phyloP scores from a whole-genome alignment of 2,329 filamentous ascomycete species.

The Malbranchea cinnamomea region DNA sequence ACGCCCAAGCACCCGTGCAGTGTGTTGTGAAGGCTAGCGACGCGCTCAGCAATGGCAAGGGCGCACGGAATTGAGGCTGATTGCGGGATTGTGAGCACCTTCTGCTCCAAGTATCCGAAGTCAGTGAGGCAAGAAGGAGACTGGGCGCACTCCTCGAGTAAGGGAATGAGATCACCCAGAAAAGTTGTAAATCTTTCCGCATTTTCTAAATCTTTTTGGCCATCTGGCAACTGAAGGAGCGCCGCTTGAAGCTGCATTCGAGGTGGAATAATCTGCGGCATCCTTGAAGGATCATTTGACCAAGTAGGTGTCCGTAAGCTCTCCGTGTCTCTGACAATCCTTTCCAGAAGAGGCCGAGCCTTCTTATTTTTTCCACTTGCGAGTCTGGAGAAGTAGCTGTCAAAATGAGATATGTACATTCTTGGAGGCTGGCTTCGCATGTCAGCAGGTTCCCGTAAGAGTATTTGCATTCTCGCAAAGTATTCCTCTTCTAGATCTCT shows the following conservation, averaged over 20 bases:
- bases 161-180: background rate
- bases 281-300: background rate
- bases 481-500: slow-evolving; percentile 1
- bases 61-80: slow-evolving; percentile 1
- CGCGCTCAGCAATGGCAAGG: background rate
- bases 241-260: background rate
- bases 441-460: slow-evolving; percentile 1
- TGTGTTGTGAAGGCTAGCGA: background rate
- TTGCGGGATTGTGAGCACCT: background rate
- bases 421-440: background rate
- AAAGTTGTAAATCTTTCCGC: slow-evolving; percentile 1
- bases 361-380: background rate
- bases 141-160: background rate
- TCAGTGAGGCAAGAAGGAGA: slow-evolving; percentile 2
- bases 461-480: slow-evolving; percentile 1
- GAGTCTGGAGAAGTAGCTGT: background rate
- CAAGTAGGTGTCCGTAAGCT: slow-evolving; percentile 3
- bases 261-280: slow-evolving; percentile 4
- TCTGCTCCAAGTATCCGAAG: background rate
- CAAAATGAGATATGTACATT: background rate
- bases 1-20: slow-evolving; percentile 1
- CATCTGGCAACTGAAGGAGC: slow-evolving; percentile 6
- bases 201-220: background rate
- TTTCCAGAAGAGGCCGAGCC: background rate
- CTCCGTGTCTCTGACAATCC: slow-evolving; percentile 1